Base-by-base conservation (phyloP, 768 basidiomycete genomes). In the Mycena indigotica region DNA sequence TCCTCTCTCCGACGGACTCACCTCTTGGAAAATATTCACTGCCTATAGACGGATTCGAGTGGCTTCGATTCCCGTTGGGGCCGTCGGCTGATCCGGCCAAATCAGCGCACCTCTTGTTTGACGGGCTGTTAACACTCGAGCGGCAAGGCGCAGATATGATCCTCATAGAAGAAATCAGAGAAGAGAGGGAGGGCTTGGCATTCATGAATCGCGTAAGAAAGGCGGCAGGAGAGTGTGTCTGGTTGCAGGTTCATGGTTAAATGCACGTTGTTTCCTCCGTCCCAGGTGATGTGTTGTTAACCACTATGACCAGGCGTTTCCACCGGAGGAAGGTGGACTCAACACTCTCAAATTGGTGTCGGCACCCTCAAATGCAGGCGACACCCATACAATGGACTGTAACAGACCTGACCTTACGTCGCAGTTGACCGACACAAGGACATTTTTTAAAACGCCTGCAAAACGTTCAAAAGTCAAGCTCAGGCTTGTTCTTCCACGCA, bases 201-300 rank as follows among this genome's bases (percentile, higher is more conserved):
- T 84, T 98, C 26, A 98, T 97, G 93, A 97, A 98, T 70, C 82
- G 96, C 17, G 85, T 95, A 24, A 82, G 83, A 60, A 98, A 98
- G 69, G 95, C 96, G 1, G 94, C 95, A 5, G 84, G 87, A 3
- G 83, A 87, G 39, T 67, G 71, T 52, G 66, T 69, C 65, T 77
- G 74, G 73, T 65, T 76, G 61, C 60, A 55, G 57, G 66, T 66
- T 30, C 8, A 35, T 35, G 41, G 21, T 44, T 44, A 44, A 44
- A 16, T 8, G 35, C n/a, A n/a, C 10, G 35, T n/a, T 38, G 12
- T 38, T n/a, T n/a, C 12, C 12, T 10, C 35, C n/a, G 35, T 38
- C n/a, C n/a, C n/a, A n/a, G n/a, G n/a, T n/a, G n/a, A n/a, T n/a
- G n/a, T n/a, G n/a, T n/a, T n/a, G n/a, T n/a, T n/a, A n/a, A n/a